Evolutionary conservation across 352 stramenopile genomes (phyloP).

Genomic region (Pythium aristosporum): DNA sequence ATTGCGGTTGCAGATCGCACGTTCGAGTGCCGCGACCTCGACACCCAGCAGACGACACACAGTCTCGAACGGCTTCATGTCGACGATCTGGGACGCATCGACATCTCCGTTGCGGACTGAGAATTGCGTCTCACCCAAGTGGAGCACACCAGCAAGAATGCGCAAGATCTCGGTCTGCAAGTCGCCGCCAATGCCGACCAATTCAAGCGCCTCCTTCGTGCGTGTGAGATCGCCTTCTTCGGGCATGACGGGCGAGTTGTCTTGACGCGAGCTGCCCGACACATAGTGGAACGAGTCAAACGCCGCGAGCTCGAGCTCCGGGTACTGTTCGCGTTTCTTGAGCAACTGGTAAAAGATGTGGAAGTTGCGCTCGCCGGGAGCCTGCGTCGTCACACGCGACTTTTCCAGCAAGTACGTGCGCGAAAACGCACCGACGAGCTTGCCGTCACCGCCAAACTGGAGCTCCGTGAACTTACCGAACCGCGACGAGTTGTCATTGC

Average conservation of each 20-base stretch:
- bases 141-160: slow-evolving; percentile 88
- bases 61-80: slow-evolving; percentile 54
- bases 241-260: slow-evolving; percentile 41
- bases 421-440: slow-evolving; percentile 77
- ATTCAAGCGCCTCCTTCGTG: slow-evolving; percentile 83
- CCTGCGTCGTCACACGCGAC: slow-evolving; percentile 87
- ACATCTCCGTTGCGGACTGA: slow-evolving; percentile 65
- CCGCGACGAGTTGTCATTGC: slow-evolving; percentile 85
- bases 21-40: slow-evolving; percentile 51
- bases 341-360: slow-evolving; percentile 95
- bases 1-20: slow-evolving; percentile 75
- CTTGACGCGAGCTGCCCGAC: slow-evolving; percentile 27
- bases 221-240: slow-evolving; percentile 59
- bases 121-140: slow-evolving; percentile 91
- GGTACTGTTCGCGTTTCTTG: slow-evolving; percentile 51
- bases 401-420: slow-evolving; percentile 93
- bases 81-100: slow-evolving; percentile 64
- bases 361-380: slow-evolving; percentile 89
- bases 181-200: slow-evolving; percentile 87
- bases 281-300: slow-evolving; percentile 72
- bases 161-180: slow-evolving; percentile 86
- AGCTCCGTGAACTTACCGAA: slow-evolving; percentile 90
- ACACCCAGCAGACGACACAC: slow-evolving; percentile 65
- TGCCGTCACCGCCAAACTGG: slow-evolving; percentile 70
- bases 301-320: slow-evolving; percentile 51